Conservation (phyloP, 495 filamentous ascomycete genomes). For the Podospora tetraspora region DNA sequence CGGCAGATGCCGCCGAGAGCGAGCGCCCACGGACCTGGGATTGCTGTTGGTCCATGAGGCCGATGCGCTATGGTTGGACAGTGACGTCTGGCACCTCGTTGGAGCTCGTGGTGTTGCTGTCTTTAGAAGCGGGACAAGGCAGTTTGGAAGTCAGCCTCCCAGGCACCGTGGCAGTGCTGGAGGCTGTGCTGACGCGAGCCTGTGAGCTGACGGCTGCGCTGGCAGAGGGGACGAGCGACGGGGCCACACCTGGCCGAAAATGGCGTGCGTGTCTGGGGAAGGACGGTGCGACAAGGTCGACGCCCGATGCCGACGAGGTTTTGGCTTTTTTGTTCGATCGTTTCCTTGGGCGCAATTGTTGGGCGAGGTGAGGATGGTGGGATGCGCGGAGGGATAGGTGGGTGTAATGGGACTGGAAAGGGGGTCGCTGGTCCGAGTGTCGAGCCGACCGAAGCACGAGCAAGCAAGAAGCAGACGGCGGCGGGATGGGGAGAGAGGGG, state of each 20-base stretch:
- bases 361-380: neutral
- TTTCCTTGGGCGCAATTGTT: neutral
- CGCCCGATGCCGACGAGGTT: neutral
- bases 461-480: too few species aligned
- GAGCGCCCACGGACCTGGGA: slow-evolving; percentile 44
- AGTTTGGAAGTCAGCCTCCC: slow-evolving; percentile 35
- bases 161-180: slow-evolving; percentile 33
- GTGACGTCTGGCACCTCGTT: slow-evolving; percentile 8
- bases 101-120: slow-evolving; percentile 29
- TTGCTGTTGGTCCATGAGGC: slow-evolving; percentile 43
- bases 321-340: neutral
- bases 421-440: neutral
- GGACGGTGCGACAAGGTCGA: neutral
- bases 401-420: neutral
- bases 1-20: slow-evolving; percentile 36
- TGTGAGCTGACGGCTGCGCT: slow-evolving; percentile 22
- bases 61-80: slow-evolving; percentile 16
- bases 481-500: neutral
- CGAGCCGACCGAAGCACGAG: neutral
- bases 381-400: neutral
- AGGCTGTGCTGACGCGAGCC: slow-evolving; percentile 35
- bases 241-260: slow-evolving; percentile 9
- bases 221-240: too few species aligned
- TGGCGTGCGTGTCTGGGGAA: neutral
- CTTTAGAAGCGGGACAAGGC: slow-evolving; percentile 36